Percentiles rank a stretch among this genome's conserved stretches.
Conservation (phyloP, 1,284 basidiomycete genomes). For the Ceratobasidium sp. region DNA sequence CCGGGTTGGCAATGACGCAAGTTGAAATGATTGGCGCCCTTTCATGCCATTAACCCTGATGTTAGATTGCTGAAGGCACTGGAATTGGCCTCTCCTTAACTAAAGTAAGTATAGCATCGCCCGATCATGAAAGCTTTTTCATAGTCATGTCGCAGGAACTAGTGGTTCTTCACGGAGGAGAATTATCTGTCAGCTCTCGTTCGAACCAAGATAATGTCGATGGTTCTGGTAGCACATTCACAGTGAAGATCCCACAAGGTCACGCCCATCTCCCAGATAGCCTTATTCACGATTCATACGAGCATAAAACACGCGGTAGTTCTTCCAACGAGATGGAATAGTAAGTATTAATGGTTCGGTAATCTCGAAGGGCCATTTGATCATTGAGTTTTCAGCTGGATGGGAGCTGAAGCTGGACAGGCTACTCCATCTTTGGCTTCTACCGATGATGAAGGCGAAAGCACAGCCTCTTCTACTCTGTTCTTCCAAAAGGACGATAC, state of each 20-base stretch:
- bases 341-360: not conserved
- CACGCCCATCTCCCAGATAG: slow-evolving; percentile 43
- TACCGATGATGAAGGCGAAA: slow-evolving; percentile 44
- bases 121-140: not conserved
- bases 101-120: slow-evolving; percentile 29
- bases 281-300: slow-evolving; percentile 44
- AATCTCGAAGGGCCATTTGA: not conserved
- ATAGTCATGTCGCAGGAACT: slow-evolving; percentile 43
- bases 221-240: slow-evolving; percentile 12
- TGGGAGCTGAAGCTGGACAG: slow-evolving; percentile 39
- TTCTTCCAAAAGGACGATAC: slow-evolving; percentile 46
- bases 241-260: slow-evolving; percentile 5
- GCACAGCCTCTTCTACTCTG: slow-evolving; percentile 41
- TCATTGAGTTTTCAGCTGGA: slow-evolving; percentile 43
- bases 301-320: slow-evolving; percentile 16
- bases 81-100: slow-evolving; percentile 50
- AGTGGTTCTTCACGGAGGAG: slow-evolving; percentile 48
- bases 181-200: slow-evolving; percentile 5
- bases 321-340: slow-evolving; percentile 30
- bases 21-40: not conserved
- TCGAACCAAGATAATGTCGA: not conserved
- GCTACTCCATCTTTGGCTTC: slow-evolving; percentile 40
- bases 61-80: slow-evolving; percentile 48
- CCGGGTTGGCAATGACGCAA: slow-evolving; percentile 42
- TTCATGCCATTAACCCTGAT: not conserved